phyloP scores from a whole-genome alignment of 257 asterid genomes.

The Fraxinus cuspidata region DNA sequence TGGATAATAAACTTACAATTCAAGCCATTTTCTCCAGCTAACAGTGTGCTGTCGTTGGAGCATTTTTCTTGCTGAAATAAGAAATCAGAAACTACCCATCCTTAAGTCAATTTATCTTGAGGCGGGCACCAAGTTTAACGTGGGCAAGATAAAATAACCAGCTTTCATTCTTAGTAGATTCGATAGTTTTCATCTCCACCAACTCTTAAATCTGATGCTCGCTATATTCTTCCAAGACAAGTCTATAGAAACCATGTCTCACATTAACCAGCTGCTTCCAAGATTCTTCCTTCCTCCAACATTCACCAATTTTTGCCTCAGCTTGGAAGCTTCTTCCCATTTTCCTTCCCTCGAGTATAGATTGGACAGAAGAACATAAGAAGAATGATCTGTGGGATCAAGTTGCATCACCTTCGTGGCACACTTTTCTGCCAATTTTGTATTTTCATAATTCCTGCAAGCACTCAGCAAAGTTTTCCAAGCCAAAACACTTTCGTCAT shows the following conservation, averaged over 20 bases:
- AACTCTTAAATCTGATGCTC: not conserved
- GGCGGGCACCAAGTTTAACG: too few species aligned
- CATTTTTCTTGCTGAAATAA: not conserved
- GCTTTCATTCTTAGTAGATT: too few species aligned
- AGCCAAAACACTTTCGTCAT: conserved; percentile 14
- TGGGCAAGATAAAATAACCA: not conserved
- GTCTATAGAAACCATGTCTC: not conserved
- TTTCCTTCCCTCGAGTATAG: conserved; percentile 22
- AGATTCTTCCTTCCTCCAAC: conserved; percentile 20
- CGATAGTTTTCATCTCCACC: too few species aligned
- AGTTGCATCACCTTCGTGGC: conserved; percentile 18
- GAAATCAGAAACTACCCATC: not conserved
- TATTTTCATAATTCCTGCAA: conserved; percentile 18
- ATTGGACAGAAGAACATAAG: conserved; percentile 22
- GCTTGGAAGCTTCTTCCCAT: conserved; percentile 24
- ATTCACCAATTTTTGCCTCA: conserved; percentile 24
- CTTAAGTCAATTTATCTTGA: too few species aligned
- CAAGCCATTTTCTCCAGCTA: too few species aligned
- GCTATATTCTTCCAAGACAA: not conserved
- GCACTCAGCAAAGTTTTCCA: conserved; percentile 27
- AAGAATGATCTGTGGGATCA: conserved; percentile 20
- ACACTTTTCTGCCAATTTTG: conserved; percentile 18
- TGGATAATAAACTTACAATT: too few species aligned
- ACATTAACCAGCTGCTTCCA: conserved; percentile 26
- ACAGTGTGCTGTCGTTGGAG: too few species aligned